Conservation (phyloP, 345 rosid species). For the Moricandia moricandioides region DNA sequence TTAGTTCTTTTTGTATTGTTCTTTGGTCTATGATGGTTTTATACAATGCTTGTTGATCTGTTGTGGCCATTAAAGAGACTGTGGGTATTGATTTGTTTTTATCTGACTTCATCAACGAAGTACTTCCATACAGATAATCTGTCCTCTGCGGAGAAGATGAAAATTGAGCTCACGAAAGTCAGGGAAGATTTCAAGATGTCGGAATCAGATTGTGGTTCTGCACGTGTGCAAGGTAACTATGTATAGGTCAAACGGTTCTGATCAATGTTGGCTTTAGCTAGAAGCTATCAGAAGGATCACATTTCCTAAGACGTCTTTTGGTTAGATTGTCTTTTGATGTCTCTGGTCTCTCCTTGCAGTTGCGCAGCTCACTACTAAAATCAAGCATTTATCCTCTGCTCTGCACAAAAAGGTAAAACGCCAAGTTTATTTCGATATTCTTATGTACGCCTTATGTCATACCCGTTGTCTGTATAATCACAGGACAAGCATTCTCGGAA, state of each 20-base stretch:
- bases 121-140: conserved; percentile 90
- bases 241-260: neutral
- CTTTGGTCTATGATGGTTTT: neutral
- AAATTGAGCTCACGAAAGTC: conserved; percentile 71
- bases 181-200: conserved; percentile 91
- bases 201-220: conserved; percentile 92
- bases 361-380: conserved; percentile 86
- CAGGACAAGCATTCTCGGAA: conserved; percentile 88
- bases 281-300: neutral
- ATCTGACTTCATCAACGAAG: conserved; percentile 36
- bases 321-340: conserved; percentile 23
- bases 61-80: neutral
- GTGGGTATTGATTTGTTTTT: conserved; percentile 27
- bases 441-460: neutral
- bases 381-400: conserved; percentile 72
- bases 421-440: neutral
- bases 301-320: neutral
- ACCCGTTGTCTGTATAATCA: conserved; percentile 8
- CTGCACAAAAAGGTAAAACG: conserved; percentile 75
- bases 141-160: conserved; percentile 82
- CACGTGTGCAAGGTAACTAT: conserved; percentile 80
- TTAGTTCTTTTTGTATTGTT: neutral
- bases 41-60: neutral
- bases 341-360: conserved; percentile 49
- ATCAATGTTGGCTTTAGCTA: neutral